phyloP scores from a whole-genome alignment of 495 filamentous ascomycete species.

The Choiromyces venosus region DNA sequence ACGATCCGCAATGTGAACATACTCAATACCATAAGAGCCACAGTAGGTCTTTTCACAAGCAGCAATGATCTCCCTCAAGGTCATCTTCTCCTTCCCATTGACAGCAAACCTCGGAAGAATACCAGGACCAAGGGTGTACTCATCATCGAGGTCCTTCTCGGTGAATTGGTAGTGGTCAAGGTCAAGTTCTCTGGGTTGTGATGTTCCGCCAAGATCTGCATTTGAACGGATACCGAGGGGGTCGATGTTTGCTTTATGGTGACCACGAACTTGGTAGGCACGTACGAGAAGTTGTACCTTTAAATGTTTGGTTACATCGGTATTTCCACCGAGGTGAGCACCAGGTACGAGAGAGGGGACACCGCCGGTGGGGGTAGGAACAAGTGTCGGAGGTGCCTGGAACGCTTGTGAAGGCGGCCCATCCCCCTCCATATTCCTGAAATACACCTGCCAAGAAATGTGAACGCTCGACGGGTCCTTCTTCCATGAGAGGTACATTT shows the following conservation, averaged over 20 bases:
- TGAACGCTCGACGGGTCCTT: slow-evolving; percentile 88
- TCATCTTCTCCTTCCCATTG: slow-evolving; percentile 88
- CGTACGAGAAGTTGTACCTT: slow-evolving; percentile 96
- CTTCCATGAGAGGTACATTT: slow-evolving; percentile 99
- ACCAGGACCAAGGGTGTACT: slow-evolving; percentile 88
- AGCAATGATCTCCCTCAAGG: slow-evolving; percentile 83
- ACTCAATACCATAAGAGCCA: slow-evolving; percentile 92
- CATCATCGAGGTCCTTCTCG: slow-evolving; percentile 87
- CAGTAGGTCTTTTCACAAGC: slow-evolving; percentile 95
- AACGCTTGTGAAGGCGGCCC: slow-evolving; percentile 97
- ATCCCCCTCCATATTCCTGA: slow-evolving; percentile 98
- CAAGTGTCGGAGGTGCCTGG: slow-evolving; percentile 84
- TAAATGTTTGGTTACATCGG: slow-evolving; percentile 90
- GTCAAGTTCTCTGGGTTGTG: slow-evolving; percentile 84
- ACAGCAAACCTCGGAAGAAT: slow-evolving; percentile 90
- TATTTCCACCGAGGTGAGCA: slow-evolving; percentile 63
- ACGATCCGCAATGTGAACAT: slow-evolving; percentile 96
- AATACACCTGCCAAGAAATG: slow-evolving; percentile 98
- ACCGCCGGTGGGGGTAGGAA: slow-evolving; percentile 71
- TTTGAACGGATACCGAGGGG: slow-evolving; percentile 88
- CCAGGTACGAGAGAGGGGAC: slow-evolving; percentile 69
- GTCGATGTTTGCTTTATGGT: slow-evolving; percentile 96
- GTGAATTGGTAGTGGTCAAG: slow-evolving; percentile 91
- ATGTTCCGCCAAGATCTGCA: slow-evolving; percentile 67
- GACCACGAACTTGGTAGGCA: slow-evolving; percentile 94